Base-by-base conservation (phyloP, 2,329 filamentous ascomycete species). In the Stylonectria norvegica region DNA sequence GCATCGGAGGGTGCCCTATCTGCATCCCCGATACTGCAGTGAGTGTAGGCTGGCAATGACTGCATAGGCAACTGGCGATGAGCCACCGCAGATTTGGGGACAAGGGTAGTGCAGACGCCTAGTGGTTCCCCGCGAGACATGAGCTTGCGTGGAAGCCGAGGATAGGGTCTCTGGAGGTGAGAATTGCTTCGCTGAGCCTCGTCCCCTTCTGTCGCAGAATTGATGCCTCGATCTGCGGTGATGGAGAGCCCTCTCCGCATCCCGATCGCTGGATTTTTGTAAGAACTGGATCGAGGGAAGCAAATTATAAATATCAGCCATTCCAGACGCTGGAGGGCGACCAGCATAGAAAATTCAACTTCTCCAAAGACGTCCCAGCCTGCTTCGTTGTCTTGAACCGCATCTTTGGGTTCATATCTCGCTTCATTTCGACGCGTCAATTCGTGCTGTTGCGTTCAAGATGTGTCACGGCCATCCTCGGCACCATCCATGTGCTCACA, bases 181-280 rank as follows among this genome's bases (percentile, higher is more conserved):
- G 68, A 28, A 78, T 66, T 17, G 87, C 66, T 1, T 83, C 74
- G 56, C 86, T 83, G 20, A 85, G 62, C 2, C 3, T 85, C 72
- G 2, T n/a, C 74, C 73, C 3, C 85, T 73, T 40, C 67, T 70
- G 35, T 77, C 71, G 43, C 84, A 81, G 52, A 78, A 63, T 6
- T 58, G 64, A 11, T 29, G 22, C 30, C 16, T 40, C 42, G 40
- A 54, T 55, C 47, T 44, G 40, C 34, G 34, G 29, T 34, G 33
- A 20, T 30, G 41, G 43, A 31, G 34, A 34, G 37, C 20, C 14
- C 12, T 14, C 28, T 46, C 27, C 30, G 34, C 18, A 32, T 41
- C 39, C 29, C 25, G 40, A 31, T 14, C 11, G 18, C 17, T 18
- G 28, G 22, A 28, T 16, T 30, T 20, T 15, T 19, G 22, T 11